Percentiles rank a stretch among this genome's conserved stretches.
phyloP scores from a whole-genome alignment of 129 eudicot genomes.

The Flaveria sonorensis region DNA sequence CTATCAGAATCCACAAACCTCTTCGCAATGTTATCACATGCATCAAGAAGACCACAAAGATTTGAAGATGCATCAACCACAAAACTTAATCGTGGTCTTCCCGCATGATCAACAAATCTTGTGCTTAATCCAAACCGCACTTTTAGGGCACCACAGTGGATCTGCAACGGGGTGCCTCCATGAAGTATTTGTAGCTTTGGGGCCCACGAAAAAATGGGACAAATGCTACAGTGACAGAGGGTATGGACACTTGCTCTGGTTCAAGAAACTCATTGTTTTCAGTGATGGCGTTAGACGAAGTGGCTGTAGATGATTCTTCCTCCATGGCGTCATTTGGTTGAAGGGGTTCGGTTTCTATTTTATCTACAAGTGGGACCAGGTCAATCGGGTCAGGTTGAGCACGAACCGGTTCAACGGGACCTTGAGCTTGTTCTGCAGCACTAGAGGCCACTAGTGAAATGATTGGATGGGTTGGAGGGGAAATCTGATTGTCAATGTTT shows the following conservation, averaged over 20 bases:
- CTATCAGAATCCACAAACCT: conserved; percentile 69
- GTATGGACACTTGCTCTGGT: conserved; percentile 53
- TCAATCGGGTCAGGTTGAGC: conserved; percentile 52
- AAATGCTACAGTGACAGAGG: conserved; percentile 54
- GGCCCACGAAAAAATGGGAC: conserved; percentile 60
- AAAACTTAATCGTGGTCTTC: conserved; percentile 75
- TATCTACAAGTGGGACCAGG: conserved; percentile 48
- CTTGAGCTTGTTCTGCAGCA: conserved; percentile 27
- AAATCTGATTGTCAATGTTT: conserved; percentile 14
- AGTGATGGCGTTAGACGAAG: conserved; percentile 28
- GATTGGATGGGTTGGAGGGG: conserved; percentile 39
- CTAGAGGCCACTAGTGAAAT: conserved; percentile 39
- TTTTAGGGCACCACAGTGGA: conserved; percentile 47
- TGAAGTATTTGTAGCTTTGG: conserved; percentile 69
- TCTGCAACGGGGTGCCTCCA: conserved; percentile 43
- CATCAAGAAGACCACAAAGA: conserved; percentile 66
- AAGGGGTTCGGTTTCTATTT: conserved; percentile 47
- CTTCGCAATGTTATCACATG: conserved; percentile 61
- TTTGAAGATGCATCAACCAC: conserved; percentile 78
- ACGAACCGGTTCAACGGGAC: conserved; percentile 35
- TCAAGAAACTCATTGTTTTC: conserved; percentile 44
- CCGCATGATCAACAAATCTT: conserved; percentile 69
- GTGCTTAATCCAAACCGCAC: conserved; percentile 77
- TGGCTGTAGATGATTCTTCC: conserved; percentile 48
- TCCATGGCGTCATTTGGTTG: conserved; percentile 51